These are phyloP conservation scores for Golubevia pallescens DNA, from an alignment of 1,284 basidiomycete species.

Conservation along the genomic window DNA sequence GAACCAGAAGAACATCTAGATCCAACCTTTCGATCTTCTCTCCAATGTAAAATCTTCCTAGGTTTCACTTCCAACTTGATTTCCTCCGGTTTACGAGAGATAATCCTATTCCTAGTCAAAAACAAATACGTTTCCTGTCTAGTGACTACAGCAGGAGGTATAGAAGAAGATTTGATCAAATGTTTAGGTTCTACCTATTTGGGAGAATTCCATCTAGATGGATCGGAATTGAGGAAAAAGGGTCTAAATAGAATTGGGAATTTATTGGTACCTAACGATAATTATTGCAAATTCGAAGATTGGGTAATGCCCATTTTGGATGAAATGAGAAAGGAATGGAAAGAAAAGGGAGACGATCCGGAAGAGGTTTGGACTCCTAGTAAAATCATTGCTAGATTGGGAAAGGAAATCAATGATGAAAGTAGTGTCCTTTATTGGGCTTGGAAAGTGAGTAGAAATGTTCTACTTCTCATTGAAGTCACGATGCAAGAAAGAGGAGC, in stretches of 20 bases:
- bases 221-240: slow-evolving; percentile 80
- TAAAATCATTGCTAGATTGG: slow-evolving; percentile 84
- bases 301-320: slow-evolving; percentile 96
- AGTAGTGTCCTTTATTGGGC: slow-evolving; percentile 97
- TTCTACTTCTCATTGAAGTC: neutral
- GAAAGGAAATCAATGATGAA: slow-evolving; percentile 95
- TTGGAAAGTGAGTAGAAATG: slow-evolving; percentile 77
- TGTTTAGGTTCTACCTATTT: slow-evolving; percentile 95
- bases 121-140: slow-evolving; percentile 87
- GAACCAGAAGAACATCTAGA: slow-evolving; percentile 73
- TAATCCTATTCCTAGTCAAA: slow-evolving; percentile 91
- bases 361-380: slow-evolving; percentile 83
- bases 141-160: slow-evolving; percentile 96
- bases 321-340: slow-evolving; percentile 87
- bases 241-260: slow-evolving; percentile 99
- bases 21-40: slow-evolving; percentile 72
- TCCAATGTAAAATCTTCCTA: slow-evolving; percentile 85
- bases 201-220: slow-evolving; percentile 84
- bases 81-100: slow-evolving; percentile 92
- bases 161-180: slow-evolving; percentile 99
- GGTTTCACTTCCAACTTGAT: slow-evolving; percentile 99
- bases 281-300: slow-evolving; percentile 99
- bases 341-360: slow-evolving; percentile 70
- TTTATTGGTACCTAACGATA: slow-evolving; percentile 94
- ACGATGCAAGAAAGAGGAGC: too few relatives aligned